Evolutionary conservation across 139 green algal species (phyloP), one percentile per base, ranked within the genome.

Genomic region (Coelastrella sp.): DNA sequence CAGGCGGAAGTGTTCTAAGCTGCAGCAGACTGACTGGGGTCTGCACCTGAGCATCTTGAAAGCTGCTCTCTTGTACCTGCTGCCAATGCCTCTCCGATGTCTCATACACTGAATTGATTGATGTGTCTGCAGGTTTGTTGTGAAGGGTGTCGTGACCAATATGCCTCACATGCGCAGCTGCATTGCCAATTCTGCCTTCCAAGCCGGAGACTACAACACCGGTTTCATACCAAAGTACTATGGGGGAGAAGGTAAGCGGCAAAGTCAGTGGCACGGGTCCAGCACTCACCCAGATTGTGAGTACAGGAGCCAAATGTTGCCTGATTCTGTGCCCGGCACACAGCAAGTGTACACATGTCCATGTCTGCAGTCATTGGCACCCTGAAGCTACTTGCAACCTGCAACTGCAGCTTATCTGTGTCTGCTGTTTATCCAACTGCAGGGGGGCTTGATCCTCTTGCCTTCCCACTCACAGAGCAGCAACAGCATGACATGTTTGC

Each of bases 131-230:
- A 64, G 87, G 59, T 84, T 91, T 69, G 72, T 91, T 69, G 89
- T 92, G 35, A 59, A 72, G 19, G 90, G 91, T 23, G 72, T 94
- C 37, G 75, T 86, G 17, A 94, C 88, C 50, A 94, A 94, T 66
- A 60, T 88, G 35, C 83, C 74, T 34, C 93, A 93, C 84, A 37
- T 94, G 82, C 69, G 79, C 43, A 82, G 89, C 43, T 79, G 93
- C 32, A 76, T 87, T 3, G 75, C 79, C 35, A 83, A 92, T 66
- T 69, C 85, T 27, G 81, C 83, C 27, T 94, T 94, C 73, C 35
- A 87, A 64, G 27, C 62, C 62, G 89, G 76, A 0, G 25, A 45
- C 17, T 87, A 82, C 21, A 41, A 71, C 34, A 87, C 81, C 53
- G 82, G 30, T 34, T 79, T 85, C 34, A 80, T 86, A 60, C 27